A percentile compares a stretch with the other conserved stretches of the same genome.
Conservation (phyloP, 108 stramenopile genomes). For the Cyclotella baltica region DNA sequence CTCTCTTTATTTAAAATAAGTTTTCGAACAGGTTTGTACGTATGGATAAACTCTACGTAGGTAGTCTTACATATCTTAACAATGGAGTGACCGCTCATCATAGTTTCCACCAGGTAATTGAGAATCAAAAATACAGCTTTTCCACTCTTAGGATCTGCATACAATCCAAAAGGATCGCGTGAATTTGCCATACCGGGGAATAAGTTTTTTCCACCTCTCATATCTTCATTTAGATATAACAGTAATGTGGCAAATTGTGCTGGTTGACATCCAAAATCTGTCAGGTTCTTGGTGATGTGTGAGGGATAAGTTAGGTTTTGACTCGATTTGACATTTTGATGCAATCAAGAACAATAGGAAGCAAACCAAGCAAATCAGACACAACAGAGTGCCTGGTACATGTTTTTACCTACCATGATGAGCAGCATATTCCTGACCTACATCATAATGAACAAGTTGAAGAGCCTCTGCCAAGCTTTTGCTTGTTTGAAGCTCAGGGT, state of each 20-base stretch:
- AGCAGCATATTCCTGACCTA: conserved; percentile 84
- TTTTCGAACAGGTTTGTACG: no score
- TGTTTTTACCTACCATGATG: conserved; percentile 62
- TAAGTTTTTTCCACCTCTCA: conserved; percentile 77
- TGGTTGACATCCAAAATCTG: conserved; percentile 84
- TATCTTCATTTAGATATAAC: conserved; percentile 83
- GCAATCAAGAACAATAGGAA: no score
- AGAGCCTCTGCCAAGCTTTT: conserved; percentile 73
- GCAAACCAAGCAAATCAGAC: not conserved
- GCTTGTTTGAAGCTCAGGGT: conserved; percentile 56
- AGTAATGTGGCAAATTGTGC: conserved; percentile 83
- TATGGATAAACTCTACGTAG: no score
- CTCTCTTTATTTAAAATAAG: no score
- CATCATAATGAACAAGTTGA: conserved; percentile 90
- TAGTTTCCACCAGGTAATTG: conserved; percentile 91
- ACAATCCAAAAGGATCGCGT: conserved; percentile 64
- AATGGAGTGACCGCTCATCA: conserved; percentile 88
- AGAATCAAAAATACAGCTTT: conserved; percentile 91
- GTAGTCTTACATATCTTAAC: no score
- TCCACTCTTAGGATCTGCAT: conserved; percentile 67
- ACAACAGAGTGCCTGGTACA: not conserved
- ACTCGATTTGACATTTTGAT: no score
- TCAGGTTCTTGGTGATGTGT: no score
- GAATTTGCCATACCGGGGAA: conserved; percentile 87
- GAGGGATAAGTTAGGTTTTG: no score